Evolutionary conservation across 2,329 filamentous ascomycete species (phyloP), one percentile per base, ranked within the genome.

Genomic region (Claviceps arundinis): DNA sequence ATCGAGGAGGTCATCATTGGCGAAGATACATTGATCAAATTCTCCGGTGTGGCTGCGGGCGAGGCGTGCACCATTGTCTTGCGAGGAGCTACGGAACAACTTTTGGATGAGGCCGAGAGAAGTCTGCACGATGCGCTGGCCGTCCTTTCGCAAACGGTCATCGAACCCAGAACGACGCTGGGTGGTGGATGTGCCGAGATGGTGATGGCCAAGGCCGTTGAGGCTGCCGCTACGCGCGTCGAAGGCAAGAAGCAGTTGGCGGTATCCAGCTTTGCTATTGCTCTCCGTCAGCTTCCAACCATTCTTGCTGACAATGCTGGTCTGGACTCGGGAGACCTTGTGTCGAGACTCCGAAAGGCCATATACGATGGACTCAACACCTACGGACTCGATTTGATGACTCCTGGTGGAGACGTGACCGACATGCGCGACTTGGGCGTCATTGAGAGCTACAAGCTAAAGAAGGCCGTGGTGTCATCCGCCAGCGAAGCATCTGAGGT

Each of bases 1-100:
- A 97, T 98, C 54, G 93, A 98, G 71, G 93, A 98, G 71, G 85
- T 98, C 43, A 95, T 98, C 61, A 96, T 98, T 61, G 93, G 93
- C 58, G 93, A 98, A 72, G 93, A 98, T 66, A 96, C 89, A 4
- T 73, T 98, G 46, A 96, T 98, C 73, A 91, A 89, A 66, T 98
- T 98, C 71, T 97, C 91, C 3, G 93, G 93, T 38, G 91, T 96
- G 43, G 89, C 89, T 48, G 91, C 89, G 26, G 93, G 91, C 53
- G 79, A 93, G 67, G 93, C 93, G 50, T 98, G 93, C 76, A 98
- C 93, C 2, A 89, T 98, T 61, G 93, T 98, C 44, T 81, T 98
- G 48, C 88, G 93, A 55, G 93, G 93, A 62, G 94, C 93, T 13
- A 97, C 93, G 4, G 91, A 96, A 67, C 93, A 98, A 71, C 82